phyloP scores from a whole-genome alignment of 371 early-diverging fungal species.

The Syncephalastrum sp. region DNA sequence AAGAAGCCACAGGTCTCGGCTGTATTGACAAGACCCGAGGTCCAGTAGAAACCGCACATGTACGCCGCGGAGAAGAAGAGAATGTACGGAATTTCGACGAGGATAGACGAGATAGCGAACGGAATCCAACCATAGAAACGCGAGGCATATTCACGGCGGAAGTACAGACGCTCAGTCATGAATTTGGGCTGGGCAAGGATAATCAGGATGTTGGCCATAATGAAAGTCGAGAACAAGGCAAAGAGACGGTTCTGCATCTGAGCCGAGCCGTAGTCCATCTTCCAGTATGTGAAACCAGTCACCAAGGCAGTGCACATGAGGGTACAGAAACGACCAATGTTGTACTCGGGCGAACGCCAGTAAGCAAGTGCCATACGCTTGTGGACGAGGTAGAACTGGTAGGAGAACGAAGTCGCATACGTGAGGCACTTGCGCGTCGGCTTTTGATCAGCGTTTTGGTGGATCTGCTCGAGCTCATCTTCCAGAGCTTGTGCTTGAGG shows the following conservation, averaged over 20 bases:
- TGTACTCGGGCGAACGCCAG: slow-evolving; percentile 61
- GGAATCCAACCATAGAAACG: slow-evolving; percentile 70
- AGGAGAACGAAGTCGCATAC: slow-evolving; percentile 37
- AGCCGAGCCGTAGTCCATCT: slow-evolving; percentile 37
- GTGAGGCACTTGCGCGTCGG: slow-evolving; percentile 18
- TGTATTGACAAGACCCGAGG: slow-evolving; percentile 48
- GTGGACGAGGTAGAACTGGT: slow-evolving; percentile 42
- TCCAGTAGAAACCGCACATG: slow-evolving; percentile 64
- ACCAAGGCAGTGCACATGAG: slow-evolving; percentile 42
- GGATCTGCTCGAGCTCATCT: slow-evolving; percentile 23
- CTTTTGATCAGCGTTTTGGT: slow-evolving; percentile 15
- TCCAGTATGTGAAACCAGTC: slow-evolving; percentile 60
- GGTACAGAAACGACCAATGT: slow-evolving; percentile 52
- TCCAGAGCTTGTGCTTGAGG: slow-evolving; percentile 25
- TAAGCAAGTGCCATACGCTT: slow-evolving; percentile 50
- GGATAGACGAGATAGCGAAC: slow-evolving; percentile 48
- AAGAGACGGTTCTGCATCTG: slow-evolving; percentile 68
- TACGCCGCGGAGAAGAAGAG: slow-evolving; percentile 47
- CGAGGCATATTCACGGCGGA: slow-evolving; percentile 63
- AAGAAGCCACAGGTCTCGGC: slow-evolving; percentile 53
- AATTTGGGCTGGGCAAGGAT: slow-evolving; percentile 68
- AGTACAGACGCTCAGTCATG: slow-evolving; percentile 65
- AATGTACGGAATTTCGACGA: slow-evolving; percentile 58
- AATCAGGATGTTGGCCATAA: slow-evolving; percentile 44
- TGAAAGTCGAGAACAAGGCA: slow-evolving; percentile 61